Evolutionary conservation across 129 eudicot species (phyloP), one percentile per base, ranked within the genome.

Genomic region (Kitagawia praeruptora): DNA sequence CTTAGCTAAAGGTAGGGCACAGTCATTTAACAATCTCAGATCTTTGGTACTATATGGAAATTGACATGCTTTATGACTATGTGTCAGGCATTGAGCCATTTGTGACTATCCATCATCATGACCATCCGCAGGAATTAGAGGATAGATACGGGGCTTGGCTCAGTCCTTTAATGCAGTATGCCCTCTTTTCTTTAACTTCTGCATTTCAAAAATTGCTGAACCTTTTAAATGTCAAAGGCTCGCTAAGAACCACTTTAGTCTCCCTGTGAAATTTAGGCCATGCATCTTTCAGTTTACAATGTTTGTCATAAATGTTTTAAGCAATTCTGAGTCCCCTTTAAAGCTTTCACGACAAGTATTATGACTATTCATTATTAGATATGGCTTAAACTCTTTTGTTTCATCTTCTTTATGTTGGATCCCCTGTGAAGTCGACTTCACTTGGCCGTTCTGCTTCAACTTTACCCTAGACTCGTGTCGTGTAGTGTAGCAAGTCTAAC

Each of bases 91-190:
- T 94, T 34, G 76, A 87, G 80, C 97, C 92, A 15, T 94, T 94
- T 75, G 98, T 91, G 85, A 91, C 97, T 4, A 75, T 94, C 79
- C 82, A 81, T 79, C 98, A 94, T 75, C 23, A 72, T 38, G 97
- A 94, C 71, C 74, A 77, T 48, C 97, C 98, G 70, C 96, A 94
- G 80, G 97, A 88, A 85, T 87, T 91, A 12, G 93, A 89, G 82
- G 96, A 91, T 19, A 83, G 87, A 89, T 90, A 86, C 51, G 92
- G 88, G 54, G 81, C 89, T 39, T 91, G 97, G 97, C 96, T 91
- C n/a, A 87, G 88, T 75, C 89, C 91, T 23, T 77, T 82, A 84
- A 89, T 91, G 84, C 96, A 93, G 98, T 89, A 85, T 19, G 85
- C 80, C 34, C 31, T 40, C 28, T 48, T 74, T 4, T 48, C 31